These are phyloP conservation scores for Coemansia sp. DNA, from an alignment of 192 early-diverging fungal genomes.

Conservation along the genomic window DNA sequence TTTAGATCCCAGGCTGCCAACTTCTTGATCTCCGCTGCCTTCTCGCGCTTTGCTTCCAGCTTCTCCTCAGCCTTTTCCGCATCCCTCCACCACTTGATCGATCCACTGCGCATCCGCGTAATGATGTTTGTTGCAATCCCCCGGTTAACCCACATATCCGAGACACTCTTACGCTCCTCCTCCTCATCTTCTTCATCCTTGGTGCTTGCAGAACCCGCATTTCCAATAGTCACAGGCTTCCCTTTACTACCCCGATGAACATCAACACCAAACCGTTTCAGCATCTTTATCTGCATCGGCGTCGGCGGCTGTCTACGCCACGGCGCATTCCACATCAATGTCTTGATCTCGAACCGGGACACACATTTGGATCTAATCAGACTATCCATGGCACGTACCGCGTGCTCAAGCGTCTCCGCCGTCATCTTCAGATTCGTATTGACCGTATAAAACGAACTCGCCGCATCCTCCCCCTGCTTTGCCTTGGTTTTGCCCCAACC, in stretches of 20 bases:
- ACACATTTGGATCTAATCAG: conserved; percentile 34
- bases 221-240: no score
- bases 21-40: not conserved
- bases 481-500: not conserved
- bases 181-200: not conserved
- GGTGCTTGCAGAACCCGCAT: no score
- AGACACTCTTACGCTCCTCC: not conserved
- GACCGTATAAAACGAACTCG: conserved; percentile 7
- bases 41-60: conserved; percentile 8
- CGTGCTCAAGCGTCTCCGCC: conserved; percentile 56
- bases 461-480: not conserved
- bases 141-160: conserved; percentile 45
- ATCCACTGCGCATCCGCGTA: conserved; percentile 57
- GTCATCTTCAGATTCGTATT: not conserved
- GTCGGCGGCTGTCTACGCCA: conserved; percentile 62
- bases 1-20: not conserved
- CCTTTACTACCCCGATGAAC: not conserved
- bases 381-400: conserved; percentile 67
- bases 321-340: conserved; percentile 50
- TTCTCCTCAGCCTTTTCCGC: conserved; percentile 1
- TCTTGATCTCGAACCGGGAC: not conserved
- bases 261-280: conserved; percentile 50
- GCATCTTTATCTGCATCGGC: conserved; percentile 49
- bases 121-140: conserved; percentile 76
- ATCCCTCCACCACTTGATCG: conserved; percentile 51